Base-by-base conservation (phyloP, 208 protist genomes). In the Naegleria lovaniensis region DNA sequence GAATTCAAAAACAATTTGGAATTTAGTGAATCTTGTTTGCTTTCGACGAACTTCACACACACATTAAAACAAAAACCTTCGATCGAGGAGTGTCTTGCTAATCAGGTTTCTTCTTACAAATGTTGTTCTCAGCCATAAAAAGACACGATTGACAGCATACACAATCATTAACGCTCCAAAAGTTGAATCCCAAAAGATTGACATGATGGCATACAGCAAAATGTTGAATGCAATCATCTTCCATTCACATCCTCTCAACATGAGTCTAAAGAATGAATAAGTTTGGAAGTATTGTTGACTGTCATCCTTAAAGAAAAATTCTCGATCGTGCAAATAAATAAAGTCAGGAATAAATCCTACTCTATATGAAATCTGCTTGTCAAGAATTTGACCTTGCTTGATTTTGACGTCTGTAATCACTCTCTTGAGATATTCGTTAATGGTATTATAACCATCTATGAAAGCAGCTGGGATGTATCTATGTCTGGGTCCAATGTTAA, bases 61-160 rank as follows among this genome's bases (percentile, higher is more conserved):
- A n/a, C n/a, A 43, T 85, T 85, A 85, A 85, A 85, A 85, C 38
- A 85, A 85, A 85, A 88, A 88, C 36, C 85, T 25, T 88, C 40
- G 19, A 88, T 88, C 85, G 9, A 88, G 43, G 6, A 88, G 22
- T 38, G 85, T 88, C 36, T 88, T 88, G n/a, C 16, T 38, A 5
- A 33, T 22, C 36, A 88, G 38, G n/a, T 88, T 88, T 19, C 33
- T 52, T 58, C 15, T 51, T 13, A 88, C 41, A 88, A 88, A 39
- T 38, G 4, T 88, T 58, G 9, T 16, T 36, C 85, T 88, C 22
- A 88, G 22, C 41, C 25, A 39, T 16, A 51, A 39, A 33, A 88
- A 43, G 19, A 55, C 25, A 15, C 11, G 16, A 58, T 88, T 58
- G 29, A 58, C 38, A 5, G n/a, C 25, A 39, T 88, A 88, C 5